These are phyloP conservation scores for Plasmodium falciparum DNA, from an alignment of 169 alveolate species.

Conservation along the genomic window DNA sequence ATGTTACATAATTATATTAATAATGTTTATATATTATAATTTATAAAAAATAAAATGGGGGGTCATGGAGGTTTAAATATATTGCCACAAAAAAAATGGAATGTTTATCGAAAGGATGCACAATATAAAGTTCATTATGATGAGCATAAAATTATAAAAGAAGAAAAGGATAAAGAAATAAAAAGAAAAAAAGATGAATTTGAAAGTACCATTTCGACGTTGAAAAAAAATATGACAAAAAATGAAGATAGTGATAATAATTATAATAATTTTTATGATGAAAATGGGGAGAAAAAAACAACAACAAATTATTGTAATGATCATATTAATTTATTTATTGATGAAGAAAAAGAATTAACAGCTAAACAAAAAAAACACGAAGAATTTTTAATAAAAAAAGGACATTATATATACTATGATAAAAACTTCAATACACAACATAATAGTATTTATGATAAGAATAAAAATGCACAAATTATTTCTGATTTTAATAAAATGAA, in stretches of 20 bases:
- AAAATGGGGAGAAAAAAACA: neutral
- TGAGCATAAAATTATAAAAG: conserved; percentile 68
- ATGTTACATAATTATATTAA: neutral
- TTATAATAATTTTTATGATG: too few relatives aligned
- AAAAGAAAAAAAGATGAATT: conserved; percentile 54
- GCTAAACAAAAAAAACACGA: conserved; percentile 65
- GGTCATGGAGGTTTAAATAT: conserved; percentile 95
- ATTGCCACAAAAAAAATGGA: conserved; percentile 94
- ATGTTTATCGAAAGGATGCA: conserved; percentile 91
- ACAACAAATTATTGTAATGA: neutral
- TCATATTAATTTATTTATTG: conserved; percentile 56
- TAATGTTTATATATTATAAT: too few relatives aligned
- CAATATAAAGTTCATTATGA: conserved; percentile 88
- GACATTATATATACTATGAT: conserved; percentile 64
- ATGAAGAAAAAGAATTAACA: conserved; percentile 74
- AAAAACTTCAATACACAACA: conserved; percentile 26
- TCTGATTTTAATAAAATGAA: conserved; percentile 64
- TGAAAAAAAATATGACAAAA: conserved; percentile 31
- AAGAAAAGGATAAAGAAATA: conserved; percentile 55
- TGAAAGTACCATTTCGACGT: conserved; percentile 5
- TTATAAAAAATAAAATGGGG: conserved; percentile 85
- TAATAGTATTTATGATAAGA: conserved; percentile 64
- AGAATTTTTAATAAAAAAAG: conserved; percentile 67
- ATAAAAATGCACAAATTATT: conserved; percentile 46
- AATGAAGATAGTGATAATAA: neutral